Percentiles rank a stretch among this genome's conserved stretches.
These are phyloP conservation scores for Coprinopsis sp. DNA, from an alignment of 768 basidiomycete species.

Conservation along the genomic window DNA sequence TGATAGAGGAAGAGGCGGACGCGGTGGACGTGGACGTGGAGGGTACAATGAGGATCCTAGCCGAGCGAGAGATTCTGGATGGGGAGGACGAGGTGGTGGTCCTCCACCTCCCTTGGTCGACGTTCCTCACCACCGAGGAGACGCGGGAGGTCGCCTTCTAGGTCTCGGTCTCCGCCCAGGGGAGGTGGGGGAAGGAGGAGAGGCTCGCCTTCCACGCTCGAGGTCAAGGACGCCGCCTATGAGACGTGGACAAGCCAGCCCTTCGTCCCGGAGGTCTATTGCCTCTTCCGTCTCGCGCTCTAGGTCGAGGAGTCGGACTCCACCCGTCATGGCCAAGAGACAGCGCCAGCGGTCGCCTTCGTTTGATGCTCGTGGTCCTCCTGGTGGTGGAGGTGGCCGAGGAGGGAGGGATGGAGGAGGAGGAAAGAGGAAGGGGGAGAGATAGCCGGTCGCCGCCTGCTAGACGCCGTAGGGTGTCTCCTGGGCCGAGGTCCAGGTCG, in stretches of 20 bases:
- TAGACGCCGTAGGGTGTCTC: slow-evolving; percentile 40
- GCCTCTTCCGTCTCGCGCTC: slow-evolving; percentile 41
- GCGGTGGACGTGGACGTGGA: slow-evolving; percentile 39
- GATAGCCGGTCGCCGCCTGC: slow-evolving; percentile 56
- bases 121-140: slow-evolving; percentile 40
- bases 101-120: slow-evolving; percentile 31
- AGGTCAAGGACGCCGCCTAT: slow-evolving; percentile 23
- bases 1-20: slow-evolving; percentile 48
- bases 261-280: slow-evolving; percentile 39
- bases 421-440: slow-evolving; percentile 19
- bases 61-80: slow-evolving; percentile 54
- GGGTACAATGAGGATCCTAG: slow-evolving; percentile 41
- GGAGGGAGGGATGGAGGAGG: slow-evolving; percentile 20
- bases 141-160: slow-evolving; percentile 40
- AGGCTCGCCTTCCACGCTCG: slow-evolving; percentile 34
- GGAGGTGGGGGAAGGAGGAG: no score
- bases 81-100: slow-evolving; percentile 65
- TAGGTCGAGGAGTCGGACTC: slow-evolving; percentile 36
- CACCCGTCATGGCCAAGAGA: slow-evolving; percentile 31
- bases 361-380: slow-evolving; percentile 50
- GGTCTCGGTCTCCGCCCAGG: slow-evolving; percentile 22
- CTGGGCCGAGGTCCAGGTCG: slow-evolving; percentile 10
- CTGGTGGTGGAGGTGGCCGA: slow-evolving; percentile 36
- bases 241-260: slow-evolving; percentile 23
- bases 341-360: slow-evolving; percentile 46